Evolutionary conservation across 169 alveolate species (phyloP).

Genomic region (Cryptosporidium sp.): DNA sequence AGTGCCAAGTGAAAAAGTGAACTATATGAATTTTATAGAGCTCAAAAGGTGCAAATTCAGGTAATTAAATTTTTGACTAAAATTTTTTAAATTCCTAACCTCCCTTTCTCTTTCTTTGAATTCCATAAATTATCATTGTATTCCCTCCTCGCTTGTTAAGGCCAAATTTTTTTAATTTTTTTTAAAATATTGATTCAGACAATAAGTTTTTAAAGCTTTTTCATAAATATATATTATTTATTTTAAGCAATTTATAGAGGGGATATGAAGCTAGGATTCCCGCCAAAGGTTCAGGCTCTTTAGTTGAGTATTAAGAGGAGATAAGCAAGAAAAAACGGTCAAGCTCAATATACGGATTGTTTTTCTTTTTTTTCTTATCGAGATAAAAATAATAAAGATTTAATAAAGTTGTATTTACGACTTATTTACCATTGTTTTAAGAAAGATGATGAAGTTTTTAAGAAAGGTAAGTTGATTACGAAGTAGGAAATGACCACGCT

Average conservation of each 20-base stretch:
- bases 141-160: background rate
- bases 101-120: background rate
- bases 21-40: too few relatives aligned
- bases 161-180: too few relatives aligned
- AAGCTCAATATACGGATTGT: background rate
- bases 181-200: too few relatives aligned
- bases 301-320: background rate
- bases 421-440: too few relatives aligned
- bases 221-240: too few relatives aligned
- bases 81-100: background rate
- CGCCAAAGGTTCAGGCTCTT: background rate
- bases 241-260: too few relatives aligned
- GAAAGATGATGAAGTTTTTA: constrained; percentile 27
- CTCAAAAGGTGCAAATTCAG: background rate
- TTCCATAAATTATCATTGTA: too few relatives aligned
- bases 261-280: background rate
- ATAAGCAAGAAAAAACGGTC: background rate
- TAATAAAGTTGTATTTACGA: background rate
- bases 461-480: constrained; percentile 30
- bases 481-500: background rate
- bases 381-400: constrained; percentile 1
- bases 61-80: background rate
- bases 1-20: too few relatives aligned
- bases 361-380: background rate
- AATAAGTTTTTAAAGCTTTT: too few relatives aligned